Base-by-base conservation (phyloP, 2,329 filamentous ascomycete species). In the Aaosphaeria pasadenensis region DNA sequence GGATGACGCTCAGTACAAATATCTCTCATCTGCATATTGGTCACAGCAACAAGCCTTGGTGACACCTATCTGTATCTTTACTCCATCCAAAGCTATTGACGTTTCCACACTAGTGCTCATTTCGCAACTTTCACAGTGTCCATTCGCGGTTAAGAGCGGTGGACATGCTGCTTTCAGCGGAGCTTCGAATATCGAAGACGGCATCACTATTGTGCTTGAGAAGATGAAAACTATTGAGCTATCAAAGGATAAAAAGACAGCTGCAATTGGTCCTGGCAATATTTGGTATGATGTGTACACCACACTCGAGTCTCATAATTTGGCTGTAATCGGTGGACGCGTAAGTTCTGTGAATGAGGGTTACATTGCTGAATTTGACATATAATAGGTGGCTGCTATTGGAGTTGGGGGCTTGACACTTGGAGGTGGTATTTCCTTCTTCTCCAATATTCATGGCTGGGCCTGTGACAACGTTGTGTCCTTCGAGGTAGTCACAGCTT, bases 71-170 rank as follows among this genome's bases (percentile, higher is more conserved):
- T 67, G 63, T 48, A 51, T 65, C 11, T 68, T 68, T 45, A 54
- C 58, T 45, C 61, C 62, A 7, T 31, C 39, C 7, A 60, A 47
- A 17, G 44, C 50, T 7, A 28, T 50, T 7, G 54, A 64, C 5
- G 59, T 64, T 1, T 63, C 60, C 5, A 53, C 51, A 0, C 13
- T 54, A 2, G 48, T 64, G 2, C 40, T 63, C 4, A 24, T 63
- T 4, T 57, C 60, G 24, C 56, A 59, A 24, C 50, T 60, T 3
- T 55, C 56, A 4, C 57, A 60, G 44, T 69, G 63, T 42, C 62
- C 58, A 68, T 75, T 76, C 46, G 71, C 72, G 2, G 66, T 77
- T 3, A 74, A 72, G 45, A 67, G 71, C 43, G 74, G 75, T 30
- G 75, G 76, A 3, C 75, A 77, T 51, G 66, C 67, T 17, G 57